Evolutionary conservation across 768 basidiomycete genomes (phyloP).

Genomic region (Sarcodon aspratus): DNA sequence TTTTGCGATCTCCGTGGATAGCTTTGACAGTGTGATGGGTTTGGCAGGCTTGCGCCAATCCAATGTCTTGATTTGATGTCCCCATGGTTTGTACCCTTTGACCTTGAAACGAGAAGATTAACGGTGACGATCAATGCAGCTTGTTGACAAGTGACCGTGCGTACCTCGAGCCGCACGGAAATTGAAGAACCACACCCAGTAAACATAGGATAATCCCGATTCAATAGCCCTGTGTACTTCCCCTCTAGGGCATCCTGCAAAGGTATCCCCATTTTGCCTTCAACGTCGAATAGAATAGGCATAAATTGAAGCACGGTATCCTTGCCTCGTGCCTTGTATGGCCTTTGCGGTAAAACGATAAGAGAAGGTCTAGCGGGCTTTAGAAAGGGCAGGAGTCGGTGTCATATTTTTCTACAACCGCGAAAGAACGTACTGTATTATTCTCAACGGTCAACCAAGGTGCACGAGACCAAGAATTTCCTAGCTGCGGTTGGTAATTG

Average conservation of each 20-base stretch:
- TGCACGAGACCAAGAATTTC: too few species aligned
- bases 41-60: background rate
- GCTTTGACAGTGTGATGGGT: background rate
- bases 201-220: background rate
- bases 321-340: too few species aligned
- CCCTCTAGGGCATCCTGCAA: background rate
- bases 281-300: too few species aligned
- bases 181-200: background rate
- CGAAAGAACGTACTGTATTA: too few species aligned
- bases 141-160: background rate
- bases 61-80: background rate
- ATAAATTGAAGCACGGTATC: too few species aligned
- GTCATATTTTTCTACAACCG: too few species aligned
- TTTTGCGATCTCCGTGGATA: background rate
- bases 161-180: background rate
- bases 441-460: too few species aligned
- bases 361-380: too few species aligned
- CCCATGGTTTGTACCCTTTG: background rate
- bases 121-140: background rate
- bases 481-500: too few species aligned
- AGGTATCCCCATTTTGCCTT: too few species aligned
- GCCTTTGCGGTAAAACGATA: too few species aligned
- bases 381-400: too few species aligned
- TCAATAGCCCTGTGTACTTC: background rate
- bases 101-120: background rate